These are phyloP conservation scores for Leishmania amazonensis DNA, from an alignment of 208 protist genomes.

Conservation along the genomic window DNA sequence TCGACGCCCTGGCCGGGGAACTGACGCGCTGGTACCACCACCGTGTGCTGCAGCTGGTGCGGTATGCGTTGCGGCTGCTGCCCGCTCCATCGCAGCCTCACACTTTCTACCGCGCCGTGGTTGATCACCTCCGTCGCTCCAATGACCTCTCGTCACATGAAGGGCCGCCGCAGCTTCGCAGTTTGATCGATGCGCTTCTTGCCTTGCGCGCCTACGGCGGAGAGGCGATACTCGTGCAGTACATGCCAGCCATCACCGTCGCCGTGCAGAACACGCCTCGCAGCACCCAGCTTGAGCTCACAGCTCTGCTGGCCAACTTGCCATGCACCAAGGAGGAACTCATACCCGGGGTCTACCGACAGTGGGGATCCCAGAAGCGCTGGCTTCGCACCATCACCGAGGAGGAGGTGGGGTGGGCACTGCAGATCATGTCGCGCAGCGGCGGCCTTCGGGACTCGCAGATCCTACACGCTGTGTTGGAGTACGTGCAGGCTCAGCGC, in stretches of 20 bases:
- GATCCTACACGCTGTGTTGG: slow-evolving; percentile 62
- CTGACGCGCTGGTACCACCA: slow-evolving; percentile 27
- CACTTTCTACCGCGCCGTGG: slow-evolving; percentile 46
- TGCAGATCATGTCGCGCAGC: slow-evolving; percentile 56
- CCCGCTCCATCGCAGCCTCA: slow-evolving; percentile 35
- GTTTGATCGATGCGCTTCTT: slow-evolving; percentile 52
- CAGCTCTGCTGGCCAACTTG: slow-evolving; percentile 46
- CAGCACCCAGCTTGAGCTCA: slow-evolving; percentile 60
- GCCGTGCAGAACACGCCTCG: slow-evolving; percentile 58
- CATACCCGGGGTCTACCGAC: slow-evolving; percentile 57
- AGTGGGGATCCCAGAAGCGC: slow-evolving; percentile 46
- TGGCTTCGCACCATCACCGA: slow-evolving; percentile 53
- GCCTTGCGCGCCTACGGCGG: slow-evolving; percentile 64
- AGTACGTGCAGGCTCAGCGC: slow-evolving; percentile 48
- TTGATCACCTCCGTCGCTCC: slow-evolving; percentile 52
- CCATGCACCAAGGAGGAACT: slow-evolving; percentile 49
- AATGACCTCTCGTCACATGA: slow-evolving; percentile 58
- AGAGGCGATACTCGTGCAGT: slow-evolving; percentile 48
- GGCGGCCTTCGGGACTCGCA: slow-evolving; percentile 38
- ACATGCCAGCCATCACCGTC: slow-evolving; percentile 71
- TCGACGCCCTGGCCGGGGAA: slow-evolving; percentile 25
- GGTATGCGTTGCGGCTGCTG: slow-evolving; percentile 41
- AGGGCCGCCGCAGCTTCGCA: slow-evolving; percentile 33
- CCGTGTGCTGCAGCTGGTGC: slow-evolving; percentile 43
- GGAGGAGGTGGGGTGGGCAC: slow-evolving; percentile 46